A percentile compares a stretch with the other conserved stretches of the same genome.
Conservation (phyloP, 2,329 filamentous ascomycete genomes). For the Exophiala calicioides region DNA sequence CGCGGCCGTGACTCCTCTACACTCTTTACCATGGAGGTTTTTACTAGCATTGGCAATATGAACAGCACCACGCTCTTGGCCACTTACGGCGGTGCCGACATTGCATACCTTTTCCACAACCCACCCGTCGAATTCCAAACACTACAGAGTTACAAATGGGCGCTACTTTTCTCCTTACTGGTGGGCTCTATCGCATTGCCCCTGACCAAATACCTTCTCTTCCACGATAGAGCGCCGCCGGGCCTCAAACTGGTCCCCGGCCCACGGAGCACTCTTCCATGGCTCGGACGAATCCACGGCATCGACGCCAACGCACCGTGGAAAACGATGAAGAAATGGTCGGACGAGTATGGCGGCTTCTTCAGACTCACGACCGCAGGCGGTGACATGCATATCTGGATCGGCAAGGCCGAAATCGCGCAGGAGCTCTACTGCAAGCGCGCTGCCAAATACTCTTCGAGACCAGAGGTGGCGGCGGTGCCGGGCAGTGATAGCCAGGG, state of each 20-base stretch:
- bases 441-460: constrained; percentile 32
- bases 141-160: too few relatives aligned
- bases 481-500: constrained; percentile 32
- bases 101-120: too few relatives aligned
- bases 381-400: constrained; percentile 34
- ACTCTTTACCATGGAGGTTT: too few relatives aligned
- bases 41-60: too few relatives aligned
- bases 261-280: constrained; percentile 30
- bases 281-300: constrained; percentile 32
- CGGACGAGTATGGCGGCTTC: constrained; percentile 30
- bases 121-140: too few relatives aligned
- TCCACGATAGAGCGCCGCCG: constrained; percentile 29
- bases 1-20: too few relatives aligned
- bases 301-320: constrained; percentile 32
- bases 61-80: too few relatives aligned
- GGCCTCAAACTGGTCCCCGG: constrained; percentile 31
- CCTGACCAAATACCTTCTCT: too few relatives aligned
- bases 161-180: too few relatives aligned
- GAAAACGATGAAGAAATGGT: constrained; percentile 33
- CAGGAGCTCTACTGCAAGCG: constrained; percentile 33
- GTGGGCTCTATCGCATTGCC: too few relatives aligned
- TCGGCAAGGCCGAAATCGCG: constrained; percentile 29
- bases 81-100: too few relatives aligned
- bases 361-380: constrained; percentile 32
- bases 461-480: constrained; percentile 31